phyloP scores from a whole-genome alignment of 2,329 filamentous ascomycete species.

The Aspergillus ibericus region DNA sequence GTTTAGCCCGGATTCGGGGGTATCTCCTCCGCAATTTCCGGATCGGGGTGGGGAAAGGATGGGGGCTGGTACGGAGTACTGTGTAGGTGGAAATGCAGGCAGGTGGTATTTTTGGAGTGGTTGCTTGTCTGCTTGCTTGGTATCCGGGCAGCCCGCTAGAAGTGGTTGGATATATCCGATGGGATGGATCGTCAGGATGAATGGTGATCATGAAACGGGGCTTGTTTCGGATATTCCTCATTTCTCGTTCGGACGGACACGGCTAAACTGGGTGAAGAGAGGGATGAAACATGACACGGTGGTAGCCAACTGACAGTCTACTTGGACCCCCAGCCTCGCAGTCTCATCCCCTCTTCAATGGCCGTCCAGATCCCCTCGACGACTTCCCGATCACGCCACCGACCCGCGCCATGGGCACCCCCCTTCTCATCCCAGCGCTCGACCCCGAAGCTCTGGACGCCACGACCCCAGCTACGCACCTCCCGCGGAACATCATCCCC shows the following conservation, averaged over 20 bases:
- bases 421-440: slow-evolving; percentile 71
- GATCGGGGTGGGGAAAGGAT: not conserved
- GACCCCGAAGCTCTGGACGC: slow-evolving; percentile 75
- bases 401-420: slow-evolving; percentile 34
- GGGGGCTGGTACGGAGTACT: no score
- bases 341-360: slow-evolving; percentile 84
- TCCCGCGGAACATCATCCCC: slow-evolving; percentile 76
- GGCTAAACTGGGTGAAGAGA: not conserved
- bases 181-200: no score
- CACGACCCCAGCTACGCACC: slow-evolving; percentile 81
- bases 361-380: slow-evolving; percentile 90
- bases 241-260: not conserved
- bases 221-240: not conserved
- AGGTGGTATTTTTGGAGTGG: not conserved
- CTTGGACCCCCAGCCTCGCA: slow-evolving; percentile 69
- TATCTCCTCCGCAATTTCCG: not conserved
- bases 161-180: no score
- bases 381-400: slow-evolving; percentile 88
- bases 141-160: no score
- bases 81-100: no score
- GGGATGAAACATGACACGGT: not conserved
- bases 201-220: not conserved
- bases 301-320: slow-evolving; percentile 9
- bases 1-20: not conserved
- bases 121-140: no score